These are phyloP conservation scores for Lepidium aucheri DNA, from an alignment of 345 rosid species.

Conservation along the genomic window DNA sequence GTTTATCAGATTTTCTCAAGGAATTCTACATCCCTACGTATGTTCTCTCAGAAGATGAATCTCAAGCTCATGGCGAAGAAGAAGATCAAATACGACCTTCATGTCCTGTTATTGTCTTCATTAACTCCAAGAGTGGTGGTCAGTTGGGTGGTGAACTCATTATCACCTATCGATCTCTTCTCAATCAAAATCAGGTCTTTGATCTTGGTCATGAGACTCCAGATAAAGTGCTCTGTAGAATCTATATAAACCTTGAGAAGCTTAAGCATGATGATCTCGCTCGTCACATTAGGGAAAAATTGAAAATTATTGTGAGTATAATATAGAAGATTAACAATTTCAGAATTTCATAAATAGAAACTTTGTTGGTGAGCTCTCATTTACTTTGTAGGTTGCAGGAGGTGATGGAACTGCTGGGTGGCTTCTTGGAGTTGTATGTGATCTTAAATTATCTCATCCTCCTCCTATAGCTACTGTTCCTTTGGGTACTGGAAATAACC, in stretches of 20 bases:
- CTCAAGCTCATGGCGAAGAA: neutral
- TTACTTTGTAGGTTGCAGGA: conserved; percentile 65
- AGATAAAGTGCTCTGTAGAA: conserved; percentile 49
- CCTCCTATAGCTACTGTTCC: conserved; percentile 97
- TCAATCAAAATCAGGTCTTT: conserved; percentile 62
- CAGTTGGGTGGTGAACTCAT: conserved; percentile 89
- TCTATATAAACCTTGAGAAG: conserved; percentile 60
- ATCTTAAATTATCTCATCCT: conserved; percentile 73
- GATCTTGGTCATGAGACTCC: conserved; percentile 79
- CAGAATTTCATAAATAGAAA: too few species aligned
- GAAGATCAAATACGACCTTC: conserved; percentile 30
- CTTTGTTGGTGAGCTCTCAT: too few species aligned
- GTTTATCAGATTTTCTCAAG: conserved; percentile 20
- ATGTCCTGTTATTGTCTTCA: conserved; percentile 70
- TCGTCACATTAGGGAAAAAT: conserved; percentile 36
- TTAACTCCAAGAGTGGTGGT: conserved; percentile 93
- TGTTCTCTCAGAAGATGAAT: conserved; percentile 22
- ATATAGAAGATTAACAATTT: too few species aligned
- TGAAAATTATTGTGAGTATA: conserved; percentile 62
- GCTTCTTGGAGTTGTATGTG: conserved; percentile 94
- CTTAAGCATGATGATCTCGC: conserved; percentile 55
- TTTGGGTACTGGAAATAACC: conserved; percentile 95
- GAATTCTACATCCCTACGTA: conserved; percentile 49
- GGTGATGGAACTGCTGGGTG: conserved; percentile 99
- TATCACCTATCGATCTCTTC: conserved; percentile 53